Evolutionary conservation across 495 filamentous ascomycete species (phyloP).

Genomic region (Penicillium bialowiezense): DNA sequence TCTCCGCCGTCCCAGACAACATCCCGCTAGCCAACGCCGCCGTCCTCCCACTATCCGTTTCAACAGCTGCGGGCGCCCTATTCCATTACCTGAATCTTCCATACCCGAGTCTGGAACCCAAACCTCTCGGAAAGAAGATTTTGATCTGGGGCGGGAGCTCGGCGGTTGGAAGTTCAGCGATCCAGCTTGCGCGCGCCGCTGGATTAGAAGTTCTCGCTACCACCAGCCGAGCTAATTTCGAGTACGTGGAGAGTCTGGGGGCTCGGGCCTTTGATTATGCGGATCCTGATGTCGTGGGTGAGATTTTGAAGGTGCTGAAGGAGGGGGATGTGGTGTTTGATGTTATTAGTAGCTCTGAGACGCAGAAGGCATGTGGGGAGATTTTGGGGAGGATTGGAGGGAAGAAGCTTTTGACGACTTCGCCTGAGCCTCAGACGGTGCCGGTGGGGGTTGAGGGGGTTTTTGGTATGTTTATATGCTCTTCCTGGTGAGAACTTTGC

Average conservation of each 20-base stretch:
- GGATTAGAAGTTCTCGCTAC: conserved; percentile 38
- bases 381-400: conserved; percentile 33
- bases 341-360: conserved; percentile 14
- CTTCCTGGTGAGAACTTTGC: not conserved
- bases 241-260: conserved; percentile 33
- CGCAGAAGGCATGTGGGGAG: conserved; percentile 17
- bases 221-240: conserved; percentile 29
- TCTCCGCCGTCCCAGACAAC: conserved; percentile 33
- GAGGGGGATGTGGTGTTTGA: conserved; percentile 22
- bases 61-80: conserved; percentile 46
- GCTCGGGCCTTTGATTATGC: conserved; percentile 40
- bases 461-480: conserved; percentile 6
- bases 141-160: conserved; percentile 38
- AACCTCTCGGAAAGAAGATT: conserved; percentile 20
- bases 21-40: conserved; percentile 40
- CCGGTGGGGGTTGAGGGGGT: conserved; percentile 9
- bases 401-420: conserved; percentile 20
- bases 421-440: not conserved
- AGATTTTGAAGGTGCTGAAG: conserved; percentile 14
- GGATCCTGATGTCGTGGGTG: conserved; percentile 19
- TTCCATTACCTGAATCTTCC: conserved; percentile 36
- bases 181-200: conserved; percentile 33
- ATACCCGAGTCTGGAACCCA: conserved; percentile 16
- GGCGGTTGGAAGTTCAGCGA: conserved; percentile 28
- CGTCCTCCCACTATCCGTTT: conserved; percentile 46